Percentiles rank a stretch among this genome's conserved stretches.
These are phyloP conservation scores for Rhododendron ferrugineum DNA, from an alignment of 148 eudicot species.

Conservation along the genomic window DNA sequence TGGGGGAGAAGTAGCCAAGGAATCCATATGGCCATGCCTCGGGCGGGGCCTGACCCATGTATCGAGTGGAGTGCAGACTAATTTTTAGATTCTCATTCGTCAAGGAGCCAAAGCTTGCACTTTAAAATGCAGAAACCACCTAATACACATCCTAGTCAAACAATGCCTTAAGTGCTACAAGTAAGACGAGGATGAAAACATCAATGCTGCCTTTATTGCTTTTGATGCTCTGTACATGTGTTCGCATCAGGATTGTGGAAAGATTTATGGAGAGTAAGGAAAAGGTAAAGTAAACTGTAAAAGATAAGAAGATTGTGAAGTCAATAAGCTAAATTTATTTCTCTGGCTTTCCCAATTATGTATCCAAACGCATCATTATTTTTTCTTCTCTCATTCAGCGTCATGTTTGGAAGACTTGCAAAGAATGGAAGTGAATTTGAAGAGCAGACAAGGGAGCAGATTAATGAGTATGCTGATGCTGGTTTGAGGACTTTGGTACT, in stretches of 20 bases:
- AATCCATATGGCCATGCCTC: not conserved
- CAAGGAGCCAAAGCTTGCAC: not conserved
- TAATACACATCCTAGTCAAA: not conserved
- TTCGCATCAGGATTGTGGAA: not conserved
- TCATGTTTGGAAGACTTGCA: conserved; percentile 61
- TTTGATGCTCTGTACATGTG: not conserved
- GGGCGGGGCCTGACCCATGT: not conserved
- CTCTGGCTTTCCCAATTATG: not conserved
- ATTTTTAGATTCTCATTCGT: not conserved
- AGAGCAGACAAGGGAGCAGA: conserved; percentile 46
- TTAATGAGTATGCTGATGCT: conserved; percentile 51
- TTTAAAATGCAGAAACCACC: not conserved
- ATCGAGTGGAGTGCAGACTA: not conserved
- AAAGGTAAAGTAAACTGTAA: not conserved
- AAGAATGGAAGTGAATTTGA: conserved; percentile 40
- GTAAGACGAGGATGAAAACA: not conserved
- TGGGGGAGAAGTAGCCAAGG: not conserved
- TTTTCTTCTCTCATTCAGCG: conserved; percentile 26
- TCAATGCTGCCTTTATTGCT: not conserved
- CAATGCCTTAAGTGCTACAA: not conserved
- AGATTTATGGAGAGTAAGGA: not conserved
- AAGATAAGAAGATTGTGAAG: not conserved
- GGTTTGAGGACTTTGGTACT: conserved; percentile 63
- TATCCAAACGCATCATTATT: not conserved
- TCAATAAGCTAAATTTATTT: not conserved